phyloP scores from a whole-genome alignment of 1,139 yeast genomes.

The Yamadazyma spencermartinsiae region DNA sequence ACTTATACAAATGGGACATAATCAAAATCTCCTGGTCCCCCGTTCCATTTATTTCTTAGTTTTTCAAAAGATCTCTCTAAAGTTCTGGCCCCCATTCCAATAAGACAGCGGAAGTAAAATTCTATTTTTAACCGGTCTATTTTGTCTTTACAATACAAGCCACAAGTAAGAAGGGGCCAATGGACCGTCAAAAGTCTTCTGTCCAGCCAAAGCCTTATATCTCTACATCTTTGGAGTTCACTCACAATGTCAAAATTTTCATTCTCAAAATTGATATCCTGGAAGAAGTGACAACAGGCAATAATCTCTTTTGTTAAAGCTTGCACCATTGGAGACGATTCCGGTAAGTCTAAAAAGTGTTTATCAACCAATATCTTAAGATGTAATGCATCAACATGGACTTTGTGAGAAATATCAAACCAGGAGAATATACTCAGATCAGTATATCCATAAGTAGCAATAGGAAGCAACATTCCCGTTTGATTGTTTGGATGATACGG shows the following conservation, averaged over 20 bases:
- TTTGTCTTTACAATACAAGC: constrained; percentile 12
- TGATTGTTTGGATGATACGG: constrained; percentile 16
- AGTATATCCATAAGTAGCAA: constrained; percentile 18
- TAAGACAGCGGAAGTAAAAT: constrained; percentile 15
- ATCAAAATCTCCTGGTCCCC: constrained; percentile 12
- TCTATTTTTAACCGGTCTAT: constrained; percentile 13
- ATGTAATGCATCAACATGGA: constrained; percentile 17
- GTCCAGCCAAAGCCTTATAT: constrained; percentile 7
- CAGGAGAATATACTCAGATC: constrained; percentile 17
- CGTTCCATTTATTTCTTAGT: constrained; percentile 15
- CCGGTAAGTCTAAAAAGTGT: constrained; percentile 13
- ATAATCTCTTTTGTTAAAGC: constrained; percentile 16
- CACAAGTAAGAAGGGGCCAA: constrained; percentile 17
- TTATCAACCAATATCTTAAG: constrained; percentile 13
- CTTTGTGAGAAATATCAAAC: constrained; percentile 19
- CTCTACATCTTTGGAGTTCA: background rate
- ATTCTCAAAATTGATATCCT: constrained; percentile 12
- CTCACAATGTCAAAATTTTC: constrained; percentile 9
- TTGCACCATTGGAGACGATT: constrained; percentile 15
- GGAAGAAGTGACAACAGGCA: constrained; percentile 18
- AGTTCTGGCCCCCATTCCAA: constrained; percentile 15
- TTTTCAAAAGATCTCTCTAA: constrained; percentile 14
- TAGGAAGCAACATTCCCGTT: constrained; percentile 18
- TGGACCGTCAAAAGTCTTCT: constrained; percentile 18
- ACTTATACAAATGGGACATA: constrained; percentile 18